These are phyloP conservation scores for Colletotrichum orbiculare DNA, from an alignment of 2,329 filamentous ascomycete species.

Conservation along the genomic window DNA sequence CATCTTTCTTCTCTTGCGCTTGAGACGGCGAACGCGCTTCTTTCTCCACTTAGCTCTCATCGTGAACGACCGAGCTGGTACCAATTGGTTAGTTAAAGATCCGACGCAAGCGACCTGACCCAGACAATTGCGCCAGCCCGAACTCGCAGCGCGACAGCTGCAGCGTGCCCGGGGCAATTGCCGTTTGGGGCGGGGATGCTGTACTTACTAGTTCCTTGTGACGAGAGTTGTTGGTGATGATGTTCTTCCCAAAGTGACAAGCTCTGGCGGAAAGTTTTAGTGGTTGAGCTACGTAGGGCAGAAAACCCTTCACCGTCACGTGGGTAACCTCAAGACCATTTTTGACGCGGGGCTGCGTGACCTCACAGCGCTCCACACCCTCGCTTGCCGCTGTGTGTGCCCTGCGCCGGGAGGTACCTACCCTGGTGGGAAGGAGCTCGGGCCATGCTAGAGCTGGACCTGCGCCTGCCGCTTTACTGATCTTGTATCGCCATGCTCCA, in stretches of 20 bases:
- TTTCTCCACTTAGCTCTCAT: conserved; percentile 99
- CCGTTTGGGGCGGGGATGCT: conserved; percentile 5
- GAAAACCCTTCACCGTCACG: conserved; percentile 35
- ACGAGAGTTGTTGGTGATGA: conserved; percentile 40
- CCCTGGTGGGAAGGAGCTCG: no score
- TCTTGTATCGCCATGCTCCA: no score
- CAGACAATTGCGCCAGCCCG: background rate
- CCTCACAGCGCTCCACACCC: conserved; percentile 12
- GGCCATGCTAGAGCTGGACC: no score
- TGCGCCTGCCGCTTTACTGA: no score
- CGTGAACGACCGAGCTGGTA: conserved; percentile 58
- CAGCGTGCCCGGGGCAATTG: background rate
- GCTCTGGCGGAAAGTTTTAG: conserved; percentile 31
- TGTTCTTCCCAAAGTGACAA: conserved; percentile 25
- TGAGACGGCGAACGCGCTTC: conserved; percentile 99
- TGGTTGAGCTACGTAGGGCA: conserved; percentile 36
- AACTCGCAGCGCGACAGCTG: background rate
- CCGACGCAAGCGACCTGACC: background rate
- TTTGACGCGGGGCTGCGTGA: conserved; percentile 21
- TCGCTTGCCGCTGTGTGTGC: background rate
- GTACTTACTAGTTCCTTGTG: conserved; percentile 37
- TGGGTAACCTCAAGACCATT: background rate
- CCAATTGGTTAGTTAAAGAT: conserved; percentile 6
- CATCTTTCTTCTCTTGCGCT: conserved; percentile 99
- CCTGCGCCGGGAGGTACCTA: background rate